Evolutionary conservation across 768 basidiomycete genomes (phyloP), one percentile per base, ranked within the genome.

Genomic region (Phallus indusiatus): DNA sequence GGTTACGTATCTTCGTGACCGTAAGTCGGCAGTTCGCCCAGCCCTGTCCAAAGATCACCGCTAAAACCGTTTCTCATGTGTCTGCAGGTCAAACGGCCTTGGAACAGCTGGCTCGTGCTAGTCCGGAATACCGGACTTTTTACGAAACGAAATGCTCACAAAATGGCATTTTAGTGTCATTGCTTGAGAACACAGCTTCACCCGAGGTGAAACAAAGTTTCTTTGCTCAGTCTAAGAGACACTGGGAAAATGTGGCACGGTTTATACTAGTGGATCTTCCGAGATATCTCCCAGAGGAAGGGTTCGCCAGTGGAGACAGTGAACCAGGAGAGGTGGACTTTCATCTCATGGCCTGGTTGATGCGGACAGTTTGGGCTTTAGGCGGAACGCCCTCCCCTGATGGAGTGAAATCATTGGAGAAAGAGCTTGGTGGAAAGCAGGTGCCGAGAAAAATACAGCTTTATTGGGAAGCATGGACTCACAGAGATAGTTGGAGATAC

Each of bases 311-410:
- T 18, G 81, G 80, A 9, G 72, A 67, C 4, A 62, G 55, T 46
- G 42, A 42, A 11, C 79, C 79, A 0, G 75, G 79, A 9, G 78
- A 80, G 64, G 79, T 79, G 56, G 82, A 81, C 64, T 81, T 78
- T 70, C 81, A 81, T 67, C 68, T 83, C 47, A 77, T 62, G 6
- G 78, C 73, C 8, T 83, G 79, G 81, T 67, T 83, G 33, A 75
- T 79, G 22, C 75, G 78, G 33, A 74, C 81, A 22, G 72, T 72
- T 11, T 68, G 69, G 20, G 63, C 77, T 5, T 57, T 66, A 1
- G 78, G 78, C 0, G 76, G 70, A 22, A 68, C 66, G 17, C 66
- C 67, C 12, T 70, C 69, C 24, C 72, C 71, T 20, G 73, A 76
- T 11, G 77, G 74, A 2, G 54, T 74, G 46, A 65, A 64, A 24